Base-by-base conservation (phyloP, 352 stramenopile species). In the Phytophthora tentaculata region DNA sequence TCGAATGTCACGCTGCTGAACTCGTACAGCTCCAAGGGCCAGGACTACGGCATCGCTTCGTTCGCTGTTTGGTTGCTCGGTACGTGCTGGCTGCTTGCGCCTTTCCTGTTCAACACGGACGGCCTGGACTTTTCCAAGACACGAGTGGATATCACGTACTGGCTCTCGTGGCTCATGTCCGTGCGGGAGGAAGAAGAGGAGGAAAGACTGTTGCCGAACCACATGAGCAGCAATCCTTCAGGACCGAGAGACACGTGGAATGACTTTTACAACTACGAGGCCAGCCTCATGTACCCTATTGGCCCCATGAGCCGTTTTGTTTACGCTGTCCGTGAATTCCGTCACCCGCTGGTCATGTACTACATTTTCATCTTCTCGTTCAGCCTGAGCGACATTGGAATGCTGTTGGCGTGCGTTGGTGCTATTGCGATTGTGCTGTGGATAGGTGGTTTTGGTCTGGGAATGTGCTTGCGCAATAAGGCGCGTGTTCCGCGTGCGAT, bases 71-170 rank as follows among this genome's bases (percentile, higher is more conserved):
- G 88, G 88, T 55, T 96, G 20, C 83, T 96, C 9, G 86, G 86
- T 7, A 74, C 78, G 10, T 92, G 81, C 50, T 96, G 88, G 88
- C 67, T 96, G 22, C 69, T 92, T 32, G 86, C 88, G 1, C 89
- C 89, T 5, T 96, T 96, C 67, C 79, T 96, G 54, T 96, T 94
- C 76, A 96, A 96, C 67, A 95, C 89, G 26, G 86, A 94, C 54
- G 87, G 88, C 2, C 76, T 96, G 54, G 89, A 96, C 56, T 96
- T 95, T 49, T 75, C 80, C 5, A 96, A 96, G 76, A 96, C 86
- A 2, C 81, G 78, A 37, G 88, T 91, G 14, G 89, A 96, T 73
- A 80, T 94, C n/a, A 77, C 65, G 5, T 83, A 96, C 69, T 96
- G 85, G 83, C 69, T 95, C 3, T 58, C 69, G 5, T 96, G 89